Evolutionary conservation across 176 grass and related monocot species (phyloP).

Genomic region (Juncus effusus): DNA sequence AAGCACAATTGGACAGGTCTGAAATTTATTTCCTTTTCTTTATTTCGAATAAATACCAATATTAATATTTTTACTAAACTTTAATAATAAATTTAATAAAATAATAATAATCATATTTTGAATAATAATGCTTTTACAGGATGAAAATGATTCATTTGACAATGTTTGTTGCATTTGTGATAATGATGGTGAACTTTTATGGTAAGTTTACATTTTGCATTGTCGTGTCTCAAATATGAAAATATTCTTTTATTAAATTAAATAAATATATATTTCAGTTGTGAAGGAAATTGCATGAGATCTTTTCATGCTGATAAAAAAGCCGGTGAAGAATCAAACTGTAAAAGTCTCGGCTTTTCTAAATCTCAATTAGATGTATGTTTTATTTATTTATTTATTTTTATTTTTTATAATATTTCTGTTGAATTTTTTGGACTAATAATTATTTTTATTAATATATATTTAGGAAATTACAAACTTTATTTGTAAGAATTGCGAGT

Average conservation of each 20-base stretch:
- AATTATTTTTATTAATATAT: conserved; percentile 20
- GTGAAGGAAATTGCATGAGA: conserved; percentile 85
- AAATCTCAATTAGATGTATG: conserved; percentile 56
- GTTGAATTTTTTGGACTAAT: too few relatives aligned
- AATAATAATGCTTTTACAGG: conserved; percentile 44
- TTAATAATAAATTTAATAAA: too few relatives aligned
- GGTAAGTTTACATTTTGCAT: conserved; percentile 33
- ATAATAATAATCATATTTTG: too few relatives aligned
- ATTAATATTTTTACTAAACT: too few relatives aligned
- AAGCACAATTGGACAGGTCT: conserved; percentile 16
- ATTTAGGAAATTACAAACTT: too few relatives aligned
- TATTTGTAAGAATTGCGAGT: conserved; percentile 75
- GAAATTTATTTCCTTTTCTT: neutral
- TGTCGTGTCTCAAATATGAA: too few relatives aligned
- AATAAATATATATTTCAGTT: conserved; percentile 59
- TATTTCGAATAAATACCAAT: neutral
- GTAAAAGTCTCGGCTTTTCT: conserved; percentile 60
- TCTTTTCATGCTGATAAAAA: too few relatives aligned
- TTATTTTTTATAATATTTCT: conserved; percentile 18
- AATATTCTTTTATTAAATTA: too few relatives aligned
- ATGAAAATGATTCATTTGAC: conserved; percentile 52
- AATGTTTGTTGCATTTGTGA: too few relatives aligned
- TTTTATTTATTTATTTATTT: conserved; percentile 30
- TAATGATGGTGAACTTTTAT: conserved; percentile 53
- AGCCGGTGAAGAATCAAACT: too few relatives aligned